A percentile compares a stretch with the other conserved stretches of the same genome.
Conservation (phyloP, 1,284 basidiomycete species). For the Veloboletus limbatus region DNA sequence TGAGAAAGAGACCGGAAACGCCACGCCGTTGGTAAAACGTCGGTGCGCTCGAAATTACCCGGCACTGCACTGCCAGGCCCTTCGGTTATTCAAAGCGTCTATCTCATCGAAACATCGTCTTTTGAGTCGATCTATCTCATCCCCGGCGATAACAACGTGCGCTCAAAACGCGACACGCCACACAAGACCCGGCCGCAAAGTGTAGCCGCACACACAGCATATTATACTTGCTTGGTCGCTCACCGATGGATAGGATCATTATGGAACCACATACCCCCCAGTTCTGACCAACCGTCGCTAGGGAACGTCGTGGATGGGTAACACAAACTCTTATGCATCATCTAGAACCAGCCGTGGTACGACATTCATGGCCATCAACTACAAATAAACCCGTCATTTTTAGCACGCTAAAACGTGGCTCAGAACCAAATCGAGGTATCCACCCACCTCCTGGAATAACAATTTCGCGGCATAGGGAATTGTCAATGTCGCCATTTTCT, state of each 20-base stretch:
- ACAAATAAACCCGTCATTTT: conserved; percentile 11
- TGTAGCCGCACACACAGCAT: conserved; percentile 11
- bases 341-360: conserved; percentile 84
- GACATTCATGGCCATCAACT: conserved; percentile 96
- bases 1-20: no score
- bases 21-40: no score
- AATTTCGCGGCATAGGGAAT: conserved; percentile 98
- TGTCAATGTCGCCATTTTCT: conserved; percentile 94
- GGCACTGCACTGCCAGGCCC: no score
- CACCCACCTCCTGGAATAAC: conserved; percentile 89
- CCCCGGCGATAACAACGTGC: conserved; percentile 19
- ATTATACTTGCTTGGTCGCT: conserved; percentile 21
- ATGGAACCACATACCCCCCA: neutral
- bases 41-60: no score
- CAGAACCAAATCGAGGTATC: neutral
- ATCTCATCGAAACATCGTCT: no score
- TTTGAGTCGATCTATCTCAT: conserved; percentile 12
- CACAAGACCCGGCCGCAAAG: conserved; percentile 26
- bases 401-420: neutral
- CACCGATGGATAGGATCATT: conserved; percentile 12
- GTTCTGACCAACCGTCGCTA: conserved; percentile 9
- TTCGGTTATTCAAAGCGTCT: conserved; percentile 15
- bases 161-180: conserved; percentile 17
- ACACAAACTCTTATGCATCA: conserved; percentile 47
- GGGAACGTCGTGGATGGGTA: neutral